These are phyloP conservation scores for Globisporangium yorkense DNA, from an alignment of 352 stramenopile genomes.

Conservation along the genomic window DNA sequence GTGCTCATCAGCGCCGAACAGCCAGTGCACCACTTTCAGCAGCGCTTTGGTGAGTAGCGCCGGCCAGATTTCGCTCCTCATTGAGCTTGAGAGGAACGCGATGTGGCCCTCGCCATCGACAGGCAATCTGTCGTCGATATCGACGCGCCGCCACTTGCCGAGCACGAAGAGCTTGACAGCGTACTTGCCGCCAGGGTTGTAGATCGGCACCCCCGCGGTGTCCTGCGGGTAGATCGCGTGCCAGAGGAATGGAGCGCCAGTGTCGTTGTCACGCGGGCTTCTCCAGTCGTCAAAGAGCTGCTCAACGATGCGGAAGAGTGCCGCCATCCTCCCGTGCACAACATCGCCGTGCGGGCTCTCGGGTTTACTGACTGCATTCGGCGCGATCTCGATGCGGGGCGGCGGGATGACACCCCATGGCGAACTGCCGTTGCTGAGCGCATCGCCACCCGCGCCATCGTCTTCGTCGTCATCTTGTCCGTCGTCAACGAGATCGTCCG, in stretches of 20 bases:
- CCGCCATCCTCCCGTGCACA: constrained; percentile 56
- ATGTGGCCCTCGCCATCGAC: constrained; percentile 45
- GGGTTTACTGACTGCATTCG: constrained; percentile 50
- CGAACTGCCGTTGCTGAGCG: constrained; percentile 29
- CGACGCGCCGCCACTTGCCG: constrained; percentile 63
- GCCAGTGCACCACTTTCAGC: constrained; percentile 61
- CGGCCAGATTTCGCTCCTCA: constrained; percentile 64
- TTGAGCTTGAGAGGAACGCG: constrained; percentile 46
- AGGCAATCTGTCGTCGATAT: constrained; percentile 67
- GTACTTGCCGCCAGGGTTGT: constrained; percentile 75
- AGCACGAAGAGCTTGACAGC: constrained; percentile 63
- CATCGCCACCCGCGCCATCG: constrained; percentile 3
- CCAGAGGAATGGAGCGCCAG: constrained; percentile 45
- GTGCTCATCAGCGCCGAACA: constrained; percentile 9
- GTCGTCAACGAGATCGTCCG: constrained; percentile 68
- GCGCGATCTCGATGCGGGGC: constrained; percentile 42
- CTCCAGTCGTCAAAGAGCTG: constrained; percentile 29
- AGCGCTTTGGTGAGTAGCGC: constrained; percentile 62
- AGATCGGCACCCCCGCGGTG: constrained; percentile 29
- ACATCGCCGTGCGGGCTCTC: constrained; percentile 57
- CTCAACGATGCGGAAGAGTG: constrained; percentile 64
- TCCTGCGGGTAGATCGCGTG: constrained; percentile 73
- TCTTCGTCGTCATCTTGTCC: constrained; percentile 53
- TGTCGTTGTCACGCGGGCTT: not conserved
- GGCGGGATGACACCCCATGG: constrained; percentile 50